A percentile compares a stretch with the other conserved stretches of the same genome.
phyloP scores from a whole-genome alignment of 345 rosid genomes.

The Erodium maritimum region DNA sequence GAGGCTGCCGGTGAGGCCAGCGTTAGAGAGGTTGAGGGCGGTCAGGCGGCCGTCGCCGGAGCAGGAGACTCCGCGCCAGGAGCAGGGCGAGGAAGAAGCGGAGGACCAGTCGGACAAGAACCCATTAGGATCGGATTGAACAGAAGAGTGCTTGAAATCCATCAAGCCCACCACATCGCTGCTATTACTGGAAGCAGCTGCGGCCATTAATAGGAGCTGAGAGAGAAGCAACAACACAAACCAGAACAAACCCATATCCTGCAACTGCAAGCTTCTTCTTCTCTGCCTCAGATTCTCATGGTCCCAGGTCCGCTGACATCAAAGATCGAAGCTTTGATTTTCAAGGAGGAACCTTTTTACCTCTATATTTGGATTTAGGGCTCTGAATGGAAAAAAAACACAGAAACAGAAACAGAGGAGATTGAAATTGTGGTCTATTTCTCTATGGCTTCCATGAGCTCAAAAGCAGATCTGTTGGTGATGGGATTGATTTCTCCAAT shows the following conservation, averaged over 20 bases:
- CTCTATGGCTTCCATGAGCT: not conserved
- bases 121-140: constrained; percentile 9
- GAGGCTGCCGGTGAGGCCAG: constrained; percentile 40
- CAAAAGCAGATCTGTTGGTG: not conserved
- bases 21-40: constrained; percentile 39
- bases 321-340: too few species aligned
- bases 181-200: too few species aligned
- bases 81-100: constrained; percentile 4
- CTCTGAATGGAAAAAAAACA: not conserved
- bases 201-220: too few species aligned
- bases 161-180: not conserved
- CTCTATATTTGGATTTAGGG: not conserved
- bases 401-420: not conserved
- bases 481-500: not conserved
- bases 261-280: too few species aligned
- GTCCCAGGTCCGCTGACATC: too few species aligned
- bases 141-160: constrained; percentile 10
- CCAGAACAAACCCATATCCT: not conserved
- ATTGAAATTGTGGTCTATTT: not conserved
- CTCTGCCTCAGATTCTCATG: not conserved
- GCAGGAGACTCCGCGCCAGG: constrained; percentile 12
- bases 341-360: not conserved
- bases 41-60: constrained; percentile 25
- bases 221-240: not conserved
- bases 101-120: constrained; percentile 8